Evolutionary conservation across 495 filamentous ascomycete genomes (phyloP), one percentile per base, ranked within the genome.

Genomic region (Rostrohypoxylon terebratum): DNA sequence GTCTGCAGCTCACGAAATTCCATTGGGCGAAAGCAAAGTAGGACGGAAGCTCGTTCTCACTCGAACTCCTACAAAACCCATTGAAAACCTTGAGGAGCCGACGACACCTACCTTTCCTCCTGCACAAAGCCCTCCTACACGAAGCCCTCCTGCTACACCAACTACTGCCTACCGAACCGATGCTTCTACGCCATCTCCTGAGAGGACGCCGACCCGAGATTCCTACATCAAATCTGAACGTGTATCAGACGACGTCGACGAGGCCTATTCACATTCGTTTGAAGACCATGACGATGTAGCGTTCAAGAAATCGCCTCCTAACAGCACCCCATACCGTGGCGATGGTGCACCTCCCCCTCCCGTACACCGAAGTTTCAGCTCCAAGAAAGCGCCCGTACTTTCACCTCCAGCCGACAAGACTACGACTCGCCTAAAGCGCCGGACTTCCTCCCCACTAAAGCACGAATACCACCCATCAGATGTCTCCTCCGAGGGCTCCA

Each of bases 391-490:
- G 36, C 72, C 77, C 38, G 76, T 82, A 50, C 86, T 85, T 42
- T 79, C 81, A 36, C 87, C 87, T 36, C 82, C 87, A 4, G 81
- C 87, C 61, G 85, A 81, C 53, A 79, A 70, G 50, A 75, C 76
- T 67, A 71, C 74, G 4, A 51, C 77, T 23, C 83, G 81, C 25
- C 78, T 86, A 10, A 91, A 87, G 73, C 86, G 95, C 31, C 87
- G 93, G 5, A 91, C 90, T 25, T 98, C 96, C 4, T 98, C 96
- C 8, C 96, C 96, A 8, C 84, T 99, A 64, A 99, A 99, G 80
- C 96, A 98, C 74, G 94, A 99, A 82, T 99, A 97, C 74, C 92
- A 93, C 71, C 96, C 96, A 2, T 98, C 96, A 0, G 94, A 93
- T 44, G 88, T 79, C 0, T 84, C 83, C 1, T 85, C 84, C 0